phyloP scores from a whole-genome alignment of 257 asterid species.

The Petunia axillaris region DNA sequence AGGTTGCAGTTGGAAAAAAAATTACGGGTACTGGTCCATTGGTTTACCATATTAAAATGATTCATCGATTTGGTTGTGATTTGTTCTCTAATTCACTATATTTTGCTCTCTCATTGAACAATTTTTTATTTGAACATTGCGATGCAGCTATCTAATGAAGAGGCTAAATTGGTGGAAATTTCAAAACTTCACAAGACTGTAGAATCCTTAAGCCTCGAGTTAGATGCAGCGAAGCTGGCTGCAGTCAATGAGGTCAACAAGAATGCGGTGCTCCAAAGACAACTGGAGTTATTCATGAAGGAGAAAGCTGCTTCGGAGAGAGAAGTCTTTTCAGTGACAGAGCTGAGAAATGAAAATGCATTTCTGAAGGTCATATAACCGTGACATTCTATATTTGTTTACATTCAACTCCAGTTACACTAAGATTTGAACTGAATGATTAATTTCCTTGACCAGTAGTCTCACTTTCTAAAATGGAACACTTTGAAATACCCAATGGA shows the following conservation, averaged over 20 bases:
- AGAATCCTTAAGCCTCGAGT: conserved; percentile 77
- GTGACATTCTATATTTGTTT: conserved; percentile 20
- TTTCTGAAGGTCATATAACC: conserved; percentile 62
- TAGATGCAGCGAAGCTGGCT: conserved; percentile 91
- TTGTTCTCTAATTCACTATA: conserved; percentile 2
- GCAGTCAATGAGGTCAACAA: conserved; percentile 87
- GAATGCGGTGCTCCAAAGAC: conserved; percentile 72
- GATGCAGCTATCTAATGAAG: conserved; percentile 83
- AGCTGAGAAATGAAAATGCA: conserved; percentile 77
- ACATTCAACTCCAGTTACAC: conserved; percentile 14
- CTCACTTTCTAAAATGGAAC: background rate
- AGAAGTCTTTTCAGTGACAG: conserved; percentile 59
- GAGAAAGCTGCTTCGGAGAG: conserved; percentile 78
- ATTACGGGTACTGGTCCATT: conserved; percentile 62
- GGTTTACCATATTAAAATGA: background rate
- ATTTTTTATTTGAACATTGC: background rate
- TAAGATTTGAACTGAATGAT: conserved; percentile 10
- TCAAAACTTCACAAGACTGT: conserved; percentile 87
- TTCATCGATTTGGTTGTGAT: background rate
- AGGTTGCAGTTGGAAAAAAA: conserved; percentile 93
- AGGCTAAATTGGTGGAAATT: conserved; percentile 74
- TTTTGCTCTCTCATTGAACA: background rate
- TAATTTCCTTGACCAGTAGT: conserved; percentile 3
- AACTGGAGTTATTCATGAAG: conserved; percentile 67
- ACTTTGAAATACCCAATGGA: background rate